phyloP scores from a whole-genome alignment of 2,329 filamentous ascomycete genomes.

The Exophiala sp. region DNA sequence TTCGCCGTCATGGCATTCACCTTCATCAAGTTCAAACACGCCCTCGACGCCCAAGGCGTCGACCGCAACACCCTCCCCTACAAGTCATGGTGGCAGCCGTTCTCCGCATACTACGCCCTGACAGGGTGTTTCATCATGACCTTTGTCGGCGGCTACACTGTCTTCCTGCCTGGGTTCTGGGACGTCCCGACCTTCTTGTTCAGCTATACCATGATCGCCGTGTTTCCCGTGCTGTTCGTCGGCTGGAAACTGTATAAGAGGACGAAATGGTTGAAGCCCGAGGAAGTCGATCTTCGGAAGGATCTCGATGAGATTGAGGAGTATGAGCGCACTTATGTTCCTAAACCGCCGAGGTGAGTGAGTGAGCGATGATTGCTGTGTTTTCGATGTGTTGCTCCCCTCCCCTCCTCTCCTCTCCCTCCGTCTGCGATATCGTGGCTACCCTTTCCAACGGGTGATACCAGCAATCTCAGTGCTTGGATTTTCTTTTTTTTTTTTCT shows the following conservation, averaged over 20 bases:
- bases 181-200: slow-evolving; percentile 65
- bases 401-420: too few species aligned
- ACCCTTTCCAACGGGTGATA: too few species aligned
- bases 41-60: slow-evolving; percentile 63
- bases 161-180: slow-evolving; percentile 67
- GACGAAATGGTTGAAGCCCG: slow-evolving; percentile 52
- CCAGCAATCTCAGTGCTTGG: too few species aligned
- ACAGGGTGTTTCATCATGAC: slow-evolving; percentile 62
- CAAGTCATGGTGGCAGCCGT: slow-evolving; percentile 63
- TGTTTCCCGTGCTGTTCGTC: slow-evolving; percentile 63
- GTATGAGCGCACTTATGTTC: slow-evolving; percentile 58
- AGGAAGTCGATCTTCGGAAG: slow-evolving; percentile 57
- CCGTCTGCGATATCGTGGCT: too few species aligned
- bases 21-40: slow-evolving; percentile 66
- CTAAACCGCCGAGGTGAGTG: slow-evolving; percentile 48
- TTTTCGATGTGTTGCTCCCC: too few species aligned
- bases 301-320: slow-evolving; percentile 63
- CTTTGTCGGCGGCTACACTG: slow-evolving; percentile 67
- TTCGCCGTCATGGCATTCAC: slow-evolving; percentile 64
- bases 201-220: slow-evolving; percentile 67
- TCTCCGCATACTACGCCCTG: slow-evolving; percentile 62
- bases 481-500: too few species aligned
- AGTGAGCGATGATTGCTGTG: too few species aligned
- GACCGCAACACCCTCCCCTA: slow-evolving; percentile 64
- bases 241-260: slow-evolving; percentile 66